Base-by-base conservation (phyloP, 805 yeast species). In the Ogataea saltuana region DNA sequence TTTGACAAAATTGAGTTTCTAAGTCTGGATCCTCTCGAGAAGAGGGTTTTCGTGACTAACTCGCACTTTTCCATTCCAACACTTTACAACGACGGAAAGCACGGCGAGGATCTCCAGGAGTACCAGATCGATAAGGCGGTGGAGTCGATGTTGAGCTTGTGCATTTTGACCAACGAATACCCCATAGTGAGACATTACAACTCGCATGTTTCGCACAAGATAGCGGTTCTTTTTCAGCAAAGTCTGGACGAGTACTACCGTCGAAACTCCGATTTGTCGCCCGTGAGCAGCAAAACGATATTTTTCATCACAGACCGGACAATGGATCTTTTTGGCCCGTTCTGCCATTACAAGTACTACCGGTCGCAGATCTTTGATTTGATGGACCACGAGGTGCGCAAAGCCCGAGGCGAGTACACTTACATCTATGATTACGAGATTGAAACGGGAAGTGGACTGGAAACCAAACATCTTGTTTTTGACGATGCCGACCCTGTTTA, bases 291-390 rank as follows among this genome's bases (percentile, higher is more conserved):
- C 15, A 59, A 70, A 25, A 76, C 96, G 0, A 72, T 86, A 0
- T 72, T 91, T 50, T 63, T 93, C 25, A 78, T 93, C 15, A 71
- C 86, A 2, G 99, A 93, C 63, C 74, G 99, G 49, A 75, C 95
- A 1, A 60, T 89, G 60, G 99, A 95, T 61, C 69, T 85, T 37
- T 78, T 78, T 55, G 85, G 93, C 6, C 96, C 97, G 0, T 61
- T 93, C 35, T 65, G 90, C 42, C 98, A 93, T 63, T 96, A 88
- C 60, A 88, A 90, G 64, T 78, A 84, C 18, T 93, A 90, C 64
- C 95, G 91, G 65, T 90, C 97, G 4, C 82, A 90, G 86, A 85
- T 90, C 15, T 83, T 84, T 68, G 99, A 91, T 62, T 65, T 84
- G 20, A 51, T 63, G 52, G 59, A 55, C 25, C 52, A 53, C 13